A percentile compares a stretch with the other conserved stretches of the same genome.
phyloP scores from a whole-genome alignment of 108 stramenopile species.

The Craspedostauros australis region DNA sequence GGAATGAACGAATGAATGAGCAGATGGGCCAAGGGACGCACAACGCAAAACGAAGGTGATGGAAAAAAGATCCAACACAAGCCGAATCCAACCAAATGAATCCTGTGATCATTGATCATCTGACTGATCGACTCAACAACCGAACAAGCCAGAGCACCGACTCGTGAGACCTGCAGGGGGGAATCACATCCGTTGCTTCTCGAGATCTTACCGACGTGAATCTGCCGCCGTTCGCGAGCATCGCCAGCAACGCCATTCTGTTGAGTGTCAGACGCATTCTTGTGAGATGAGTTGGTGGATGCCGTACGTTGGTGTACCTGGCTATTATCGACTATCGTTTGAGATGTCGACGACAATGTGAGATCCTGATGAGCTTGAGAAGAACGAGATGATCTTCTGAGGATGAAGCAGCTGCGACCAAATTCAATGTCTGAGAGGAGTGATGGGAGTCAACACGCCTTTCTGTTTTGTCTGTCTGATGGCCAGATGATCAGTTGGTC shows the following conservation, averaged over 20 bases:
- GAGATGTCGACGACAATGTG: too few relatives aligned
- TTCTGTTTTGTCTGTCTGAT: too few relatives aligned
- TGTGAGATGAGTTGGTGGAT: too few relatives aligned
- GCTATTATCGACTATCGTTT: too few relatives aligned
- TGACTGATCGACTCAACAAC: not conserved
- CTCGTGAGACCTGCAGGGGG: not conserved
- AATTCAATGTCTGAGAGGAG: too few relatives aligned
- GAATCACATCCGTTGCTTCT: not conserved
- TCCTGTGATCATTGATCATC: not conserved
- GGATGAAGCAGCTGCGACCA: too few relatives aligned
- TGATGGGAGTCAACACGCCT: too few relatives aligned
- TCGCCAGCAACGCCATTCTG: constrained; percentile 23
- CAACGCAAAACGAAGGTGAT: not conserved
- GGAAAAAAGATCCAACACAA: not conserved
- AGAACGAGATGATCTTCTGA: too few relatives aligned
- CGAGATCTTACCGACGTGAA: constrained; percentile 10
- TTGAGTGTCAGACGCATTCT: constrained; percentile 22
- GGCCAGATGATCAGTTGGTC: too few relatives aligned
- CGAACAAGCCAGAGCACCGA: not conserved
- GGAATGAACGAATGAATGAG: not conserved
- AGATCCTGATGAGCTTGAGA: too few relatives aligned
- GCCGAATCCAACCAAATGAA: not conserved
- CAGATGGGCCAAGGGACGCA: not conserved
- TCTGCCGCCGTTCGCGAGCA: constrained; percentile 18
- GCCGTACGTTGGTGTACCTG: too few relatives aligned